Conservation (phyloP, 2,329 filamentous ascomycete genomes). For the Clonostachys rosea region DNA sequence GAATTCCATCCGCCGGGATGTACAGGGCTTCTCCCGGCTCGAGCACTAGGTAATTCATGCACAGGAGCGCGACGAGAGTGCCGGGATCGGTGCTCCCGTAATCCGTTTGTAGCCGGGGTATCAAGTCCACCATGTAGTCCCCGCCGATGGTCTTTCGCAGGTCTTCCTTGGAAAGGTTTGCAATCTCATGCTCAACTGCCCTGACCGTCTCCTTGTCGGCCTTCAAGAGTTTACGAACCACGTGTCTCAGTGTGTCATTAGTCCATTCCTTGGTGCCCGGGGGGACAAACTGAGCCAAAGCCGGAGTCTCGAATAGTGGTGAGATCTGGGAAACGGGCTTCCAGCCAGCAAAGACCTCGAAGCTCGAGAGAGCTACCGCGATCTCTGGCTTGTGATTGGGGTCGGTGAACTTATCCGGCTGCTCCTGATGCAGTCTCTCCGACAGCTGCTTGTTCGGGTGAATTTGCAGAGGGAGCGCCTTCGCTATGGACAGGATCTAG, state of each 20-base stretch:
- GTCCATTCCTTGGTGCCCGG: slow-evolving; percentile 27
- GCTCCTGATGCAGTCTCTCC: slow-evolving; percentile 54
- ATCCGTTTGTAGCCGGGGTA: slow-evolving; percentile 60
- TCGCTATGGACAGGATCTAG: slow-evolving; percentile 64
- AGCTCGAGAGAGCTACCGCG: slow-evolving; percentile 64
- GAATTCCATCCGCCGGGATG: slow-evolving; percentile 69
- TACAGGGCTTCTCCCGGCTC: slow-evolving; percentile 63
- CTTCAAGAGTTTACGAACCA: slow-evolving; percentile 47
- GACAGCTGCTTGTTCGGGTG: slow-evolving; percentile 69
- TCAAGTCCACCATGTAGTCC: slow-evolving; percentile 38
- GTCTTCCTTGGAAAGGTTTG: slow-evolving; percentile 29
- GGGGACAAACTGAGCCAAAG: slow-evolving; percentile 11
- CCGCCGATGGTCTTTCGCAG: slow-evolving; percentile 40
- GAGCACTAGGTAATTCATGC: slow-evolving; percentile 70
- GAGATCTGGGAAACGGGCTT: slow-evolving; percentile 60
- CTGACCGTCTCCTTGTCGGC: slow-evolving; percentile 34
- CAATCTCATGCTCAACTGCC: slow-evolving; percentile 9
- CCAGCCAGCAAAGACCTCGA: slow-evolving; percentile 74
- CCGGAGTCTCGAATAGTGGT: slow-evolving; percentile 46
- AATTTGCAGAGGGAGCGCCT: slow-evolving; percentile 70
- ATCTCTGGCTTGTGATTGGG: slow-evolving; percentile 80
- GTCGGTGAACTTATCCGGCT: slow-evolving; percentile 65
- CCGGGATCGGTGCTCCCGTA: slow-evolving; percentile 62
- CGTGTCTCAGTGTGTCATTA: slow-evolving; percentile 43
- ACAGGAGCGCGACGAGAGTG: slow-evolving; percentile 62